Percentiles rank a stretch among this genome's conserved stretches.
phyloP scores from a whole-genome alignment of 176 grass and related monocot genomes.

The Ampelocalamus luodianensis region DNA sequence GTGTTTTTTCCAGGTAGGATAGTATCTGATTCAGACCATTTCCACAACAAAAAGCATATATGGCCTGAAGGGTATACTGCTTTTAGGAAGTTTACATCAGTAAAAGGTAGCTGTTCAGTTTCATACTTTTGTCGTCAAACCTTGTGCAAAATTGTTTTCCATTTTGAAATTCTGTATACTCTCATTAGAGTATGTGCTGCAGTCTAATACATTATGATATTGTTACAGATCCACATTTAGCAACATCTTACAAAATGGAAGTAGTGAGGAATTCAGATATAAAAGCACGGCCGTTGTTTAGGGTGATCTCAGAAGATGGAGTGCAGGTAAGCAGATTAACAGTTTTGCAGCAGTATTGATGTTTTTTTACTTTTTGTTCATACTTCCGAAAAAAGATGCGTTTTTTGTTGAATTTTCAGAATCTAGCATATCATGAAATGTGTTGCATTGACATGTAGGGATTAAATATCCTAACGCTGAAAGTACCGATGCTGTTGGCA shows the following conservation, averaged over 20 bases:
- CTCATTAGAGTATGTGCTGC: slow-evolving; percentile 26
- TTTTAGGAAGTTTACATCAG: slow-evolving; percentile 81
- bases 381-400: background rate
- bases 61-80: slow-evolving; percentile 99
- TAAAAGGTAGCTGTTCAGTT: slow-evolving; percentile 57
- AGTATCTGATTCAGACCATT: slow-evolving; percentile 90
- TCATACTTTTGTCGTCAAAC: slow-evolving; percentile 13
- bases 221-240: slow-evolving; percentile 73
- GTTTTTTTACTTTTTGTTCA: background rate
- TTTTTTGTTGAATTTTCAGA: slow-evolving; percentile 7
- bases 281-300: slow-evolving; percentile 83
- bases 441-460: slow-evolving; percentile 32
- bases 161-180: slow-evolving; percentile 27
- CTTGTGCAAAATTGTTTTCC: background rate
- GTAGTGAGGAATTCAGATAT: slow-evolving; percentile 85
- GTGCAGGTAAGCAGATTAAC: slow-evolving; percentile 58
- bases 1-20: slow-evolving; percentile 79
- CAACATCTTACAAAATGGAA: slow-evolving; percentile 94
- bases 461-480: background rate
- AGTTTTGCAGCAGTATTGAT: slow-evolving; percentile 37
- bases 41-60: slow-evolving; percentile 95
- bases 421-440: slow-evolving; percentile 8
- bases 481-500: slow-evolving; percentile 13
- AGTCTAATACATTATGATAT: slow-evolving; percentile 40
- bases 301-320: slow-evolving; percentile 81